Evolutionary conservation across 1,284 basidiomycete species (phyloP), one percentile per base, ranked within the genome.

Genomic region (Malassezia nana): DNA sequence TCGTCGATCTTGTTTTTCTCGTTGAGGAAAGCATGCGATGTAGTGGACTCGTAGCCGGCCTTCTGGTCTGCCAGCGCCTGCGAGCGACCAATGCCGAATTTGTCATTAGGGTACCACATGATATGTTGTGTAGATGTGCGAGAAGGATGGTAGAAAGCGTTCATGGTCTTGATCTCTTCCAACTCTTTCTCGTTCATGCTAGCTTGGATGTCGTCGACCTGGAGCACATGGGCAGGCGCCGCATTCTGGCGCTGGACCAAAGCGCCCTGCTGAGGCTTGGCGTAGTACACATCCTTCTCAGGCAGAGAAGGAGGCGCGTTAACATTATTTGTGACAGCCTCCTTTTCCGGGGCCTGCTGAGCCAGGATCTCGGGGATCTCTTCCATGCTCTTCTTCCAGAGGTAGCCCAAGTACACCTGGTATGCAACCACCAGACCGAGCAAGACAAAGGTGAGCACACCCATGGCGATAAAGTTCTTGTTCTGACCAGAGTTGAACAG

Each of bases 51-150:
- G 50, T 71, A 57, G 25, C 67, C 68, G 22, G 62, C 66, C 52
- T 62, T 57, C 46, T 60, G 59, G 39, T 67, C 68, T n/a, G 59
- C 57, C 8, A 57, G 57, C 48, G 62, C 64, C 38, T 62, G 62
- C 10, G 66, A 59, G 38, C 59, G 58, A 20, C 70, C 70, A 15
- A 74, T 65, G 32, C 69, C 71, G 24, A 62, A 64, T 46, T 59
- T 55, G 63, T 74, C 71, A 55, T 71, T 65, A 50, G 71, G 68
- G 48, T 71, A 53, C 71, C 71, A 74, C 51, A 71, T 60, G 25
- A 62, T 58, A 41, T 62, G 55, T 59, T 72, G 69, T 52, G 61
- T 57, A 29, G 65, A 64, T 18, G 57, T 66, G 35, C 65, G 55
- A 22, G 69, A 58, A 2, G 70, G 69, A 53, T 70, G 62, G 48